Percentiles rank a stretch among this genome's conserved stretches.
phyloP scores from a whole-genome alignment of 805 yeast genomes.

The Danielia oregonensis region DNA sequence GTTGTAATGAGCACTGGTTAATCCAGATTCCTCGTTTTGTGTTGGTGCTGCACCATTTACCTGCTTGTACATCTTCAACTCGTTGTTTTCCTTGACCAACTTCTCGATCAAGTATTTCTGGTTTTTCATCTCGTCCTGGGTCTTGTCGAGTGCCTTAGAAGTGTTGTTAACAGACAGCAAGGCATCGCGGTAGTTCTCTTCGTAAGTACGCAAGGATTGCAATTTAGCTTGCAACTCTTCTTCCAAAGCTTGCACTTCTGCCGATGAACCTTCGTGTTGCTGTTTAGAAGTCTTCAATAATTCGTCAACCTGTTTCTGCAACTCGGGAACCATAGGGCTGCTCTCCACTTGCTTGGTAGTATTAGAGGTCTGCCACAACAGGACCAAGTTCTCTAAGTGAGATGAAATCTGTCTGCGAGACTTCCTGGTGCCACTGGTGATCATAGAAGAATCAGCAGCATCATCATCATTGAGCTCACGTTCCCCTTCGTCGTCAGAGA shows the following conservation, averaged over 20 bases:
- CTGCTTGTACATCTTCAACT: constrained; percentile 51
- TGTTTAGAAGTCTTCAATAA: constrained; percentile 46
- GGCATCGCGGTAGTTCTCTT: constrained; percentile 68
- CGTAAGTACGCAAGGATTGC: constrained; percentile 37
- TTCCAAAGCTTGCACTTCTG: constrained; percentile 29
- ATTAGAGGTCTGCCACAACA: constrained; percentile 26
- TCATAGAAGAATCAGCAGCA: constrained; percentile 16
- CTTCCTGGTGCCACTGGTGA: constrained; percentile 21
- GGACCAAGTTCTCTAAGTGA: constrained; percentile 34
- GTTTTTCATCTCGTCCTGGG: constrained; percentile 67
- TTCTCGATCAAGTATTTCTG: constrained; percentile 54
- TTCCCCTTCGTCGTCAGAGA: constrained; percentile 22
- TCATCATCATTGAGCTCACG: constrained; percentile 4
- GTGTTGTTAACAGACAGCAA: constrained; percentile 70
- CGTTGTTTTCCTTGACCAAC: constrained; percentile 65
- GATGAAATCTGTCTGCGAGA: constrained; percentile 28
- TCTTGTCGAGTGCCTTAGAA: constrained; percentile 66
- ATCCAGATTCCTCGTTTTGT: constrained; percentile 24
- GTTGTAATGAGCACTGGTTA: constrained; percentile 55
- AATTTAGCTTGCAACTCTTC: constrained; percentile 29
- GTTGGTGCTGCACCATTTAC: constrained; percentile 30
- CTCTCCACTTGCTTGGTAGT: constrained; percentile 9
- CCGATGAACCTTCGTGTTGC: constrained; percentile 32
- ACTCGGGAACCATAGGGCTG: constrained; percentile 29
- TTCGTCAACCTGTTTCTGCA: constrained; percentile 57